Percentiles rank a stretch among this genome's conserved stretches.
phyloP scores from a whole-genome alignment of 371 early-diverging fungal genomes.

The Actinomucor elegans region DNA sequence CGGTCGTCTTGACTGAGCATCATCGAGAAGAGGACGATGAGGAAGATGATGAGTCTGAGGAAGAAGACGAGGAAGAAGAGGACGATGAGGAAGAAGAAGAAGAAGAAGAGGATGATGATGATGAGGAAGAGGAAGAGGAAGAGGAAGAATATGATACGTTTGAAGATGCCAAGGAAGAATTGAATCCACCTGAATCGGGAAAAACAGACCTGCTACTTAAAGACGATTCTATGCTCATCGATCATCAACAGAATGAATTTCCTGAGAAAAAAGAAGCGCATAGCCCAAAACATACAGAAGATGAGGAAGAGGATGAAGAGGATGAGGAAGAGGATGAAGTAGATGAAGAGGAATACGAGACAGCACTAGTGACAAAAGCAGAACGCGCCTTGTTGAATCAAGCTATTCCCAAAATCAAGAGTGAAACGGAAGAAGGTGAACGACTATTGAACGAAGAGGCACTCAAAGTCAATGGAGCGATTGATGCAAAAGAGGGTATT shows the following conservation, averaged over 20 bases:
- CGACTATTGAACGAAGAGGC: constrained; percentile 21
- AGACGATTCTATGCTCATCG: too few species aligned
- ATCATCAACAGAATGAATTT: neutral
- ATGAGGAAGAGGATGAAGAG: constrained; percentile 1
- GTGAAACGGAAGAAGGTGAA: constrained; percentile 13
- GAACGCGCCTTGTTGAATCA: constrained; percentile 15
- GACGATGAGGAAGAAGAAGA: constrained; percentile 6
- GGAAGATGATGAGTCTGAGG: constrained; percentile 6
- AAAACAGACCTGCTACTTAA: neutral
- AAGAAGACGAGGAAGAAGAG: constrained; percentile 10
- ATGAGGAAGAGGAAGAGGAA: constrained; percentile 4
- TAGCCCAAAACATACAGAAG: constrained; percentile 1
- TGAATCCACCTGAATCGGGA: too few species aligned
- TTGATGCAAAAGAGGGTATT: constrained; percentile 19
- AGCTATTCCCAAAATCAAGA: constrained; percentile 13
- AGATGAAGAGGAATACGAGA: constrained; percentile 12
- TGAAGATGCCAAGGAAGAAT: constrained; percentile 9
- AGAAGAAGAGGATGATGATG: constrained; percentile 1
- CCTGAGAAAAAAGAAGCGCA: neutral
- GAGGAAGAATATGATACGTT: constrained; percentile 2
- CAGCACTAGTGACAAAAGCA: constrained; percentile 29
- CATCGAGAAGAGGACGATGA: neutral
- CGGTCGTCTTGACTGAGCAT: too few species aligned
- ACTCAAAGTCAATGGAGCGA: constrained; percentile 21
- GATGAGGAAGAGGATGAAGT: neutral